Conservation (phyloP, 495 filamentous ascomycete genomes). For the Clohesyomyces aquaticus region DNA sequence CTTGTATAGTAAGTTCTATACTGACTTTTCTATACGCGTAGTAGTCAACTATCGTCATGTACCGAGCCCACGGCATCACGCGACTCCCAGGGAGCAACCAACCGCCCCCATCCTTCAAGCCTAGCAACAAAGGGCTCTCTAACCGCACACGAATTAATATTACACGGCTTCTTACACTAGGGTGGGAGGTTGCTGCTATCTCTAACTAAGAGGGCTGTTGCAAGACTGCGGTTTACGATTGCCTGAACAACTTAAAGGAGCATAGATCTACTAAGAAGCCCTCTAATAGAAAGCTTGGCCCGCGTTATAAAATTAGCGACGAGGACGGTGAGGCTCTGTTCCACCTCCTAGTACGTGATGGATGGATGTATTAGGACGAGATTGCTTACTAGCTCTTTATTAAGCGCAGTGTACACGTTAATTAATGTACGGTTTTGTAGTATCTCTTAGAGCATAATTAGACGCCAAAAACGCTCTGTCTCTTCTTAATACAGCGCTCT, state of each 20-base stretch:
- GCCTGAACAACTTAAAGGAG: neutral
- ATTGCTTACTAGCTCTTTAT: neutral
- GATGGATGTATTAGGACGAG: slow-evolving; percentile 7
- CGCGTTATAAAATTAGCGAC: neutral
- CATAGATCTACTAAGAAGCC: neutral
- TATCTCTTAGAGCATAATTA: neutral
- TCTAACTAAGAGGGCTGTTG: neutral
- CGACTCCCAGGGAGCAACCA: neutral
- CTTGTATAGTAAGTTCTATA: no score
- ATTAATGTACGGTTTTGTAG: neutral
- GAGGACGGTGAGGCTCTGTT: slow-evolving; percentile 1
- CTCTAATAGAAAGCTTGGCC: neutral
- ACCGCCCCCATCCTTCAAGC: neutral
- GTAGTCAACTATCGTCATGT: no score
- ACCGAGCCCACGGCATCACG: neutral
- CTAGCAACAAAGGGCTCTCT: neutral
- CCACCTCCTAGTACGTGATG: neutral
- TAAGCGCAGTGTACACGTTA: neutral
- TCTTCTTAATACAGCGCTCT: neutral
- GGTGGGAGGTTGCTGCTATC: neutral
- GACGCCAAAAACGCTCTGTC: neutral
- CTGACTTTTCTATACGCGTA: no score
- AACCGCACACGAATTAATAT: neutral
- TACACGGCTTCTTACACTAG: neutral
- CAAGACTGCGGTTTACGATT: neutral